Conservation (phyloP, 2,329 filamentous ascomycete genomes). For the Aspergillus arachidicola region DNA sequence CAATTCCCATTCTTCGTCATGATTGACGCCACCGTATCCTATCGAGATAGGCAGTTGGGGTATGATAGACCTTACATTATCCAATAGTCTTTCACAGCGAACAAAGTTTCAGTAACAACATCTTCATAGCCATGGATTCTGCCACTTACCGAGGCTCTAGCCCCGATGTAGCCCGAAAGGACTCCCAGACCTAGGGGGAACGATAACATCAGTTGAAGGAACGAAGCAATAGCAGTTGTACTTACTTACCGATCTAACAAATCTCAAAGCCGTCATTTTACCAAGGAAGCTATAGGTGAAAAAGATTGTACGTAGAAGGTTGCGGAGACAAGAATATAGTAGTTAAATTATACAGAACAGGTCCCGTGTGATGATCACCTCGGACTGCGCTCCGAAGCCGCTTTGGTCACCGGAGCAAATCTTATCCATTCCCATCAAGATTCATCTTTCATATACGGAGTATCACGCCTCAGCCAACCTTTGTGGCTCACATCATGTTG, state of each 20-base stretch:
- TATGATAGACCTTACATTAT: slow-evolving; percentile 40
- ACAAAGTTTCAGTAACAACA: neutral
- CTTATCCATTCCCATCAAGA: slow-evolving; percentile 15
- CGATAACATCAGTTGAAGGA: neutral
- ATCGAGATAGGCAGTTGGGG: neutral
- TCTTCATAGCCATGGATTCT: neutral
- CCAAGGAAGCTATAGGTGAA: neutral
- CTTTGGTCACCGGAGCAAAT: slow-evolving; percentile 30
- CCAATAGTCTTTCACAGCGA: slow-evolving; percentile 30
- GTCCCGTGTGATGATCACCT: slow-evolving; percentile 25
- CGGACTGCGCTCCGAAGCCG: slow-evolving; percentile 34
- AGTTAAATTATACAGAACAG: neutral
- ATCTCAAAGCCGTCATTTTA: slow-evolving; percentile 59
- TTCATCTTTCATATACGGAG: neutral
- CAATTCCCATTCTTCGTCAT: neutral
- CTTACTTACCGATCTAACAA: slow-evolving; percentile 64
- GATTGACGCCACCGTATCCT: neutral
- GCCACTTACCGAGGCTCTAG: slow-evolving; percentile 77
- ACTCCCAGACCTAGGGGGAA: slow-evolving; percentile 71
- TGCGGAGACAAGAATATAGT: neutral
- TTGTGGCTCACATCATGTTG: slow-evolving; percentile 26
- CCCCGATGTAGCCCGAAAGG: slow-evolving; percentile 82
- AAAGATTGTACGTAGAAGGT: neutral
- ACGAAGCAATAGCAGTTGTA: neutral
- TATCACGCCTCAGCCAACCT: slow-evolving; percentile 6